Base-by-base conservation (phyloP, 2,329 filamentous ascomycete species). In the Xylaria polymorpha region DNA sequence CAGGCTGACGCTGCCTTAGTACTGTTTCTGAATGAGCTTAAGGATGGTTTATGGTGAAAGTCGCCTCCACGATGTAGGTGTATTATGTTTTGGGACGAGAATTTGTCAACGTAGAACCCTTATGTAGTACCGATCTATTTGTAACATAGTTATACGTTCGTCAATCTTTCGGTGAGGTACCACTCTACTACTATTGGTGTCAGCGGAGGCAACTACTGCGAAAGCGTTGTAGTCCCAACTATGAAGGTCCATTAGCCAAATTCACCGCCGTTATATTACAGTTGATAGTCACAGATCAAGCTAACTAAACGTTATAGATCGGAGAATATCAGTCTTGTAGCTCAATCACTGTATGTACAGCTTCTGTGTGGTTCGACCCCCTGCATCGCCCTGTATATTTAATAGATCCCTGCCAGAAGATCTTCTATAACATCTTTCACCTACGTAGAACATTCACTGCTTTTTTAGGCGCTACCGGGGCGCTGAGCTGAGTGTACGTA, bases 11-110 rank as follows among this genome's bases (percentile, higher is more conserved):
- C 55, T 20, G 53, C 65, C 20, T n/a, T 72, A 14, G 18, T 50
- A 5, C 3, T n/a, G 20, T 68, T 72, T 43, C 48, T 72, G 22
- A 66, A 64, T 3, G 67, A 72, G 50, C 53, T 70, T 3, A 59
- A 65, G 58, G 51, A 61, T 14, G 65, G 53, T 7, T 18, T 58
- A 32, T 68, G 66, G 68, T 68, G 25, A 64, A 25, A 25, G 9
- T 14, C 2, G 18, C 10, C 15, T 18, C 37, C 1, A 29, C 4
- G 1, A 15, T 4, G 3, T 20, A 9, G 18, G 57, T 6, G 22
- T 20, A 20, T 20, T 15, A 10, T 15, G 25, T 35, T 22, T 37
- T 5, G 22, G 10, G 14, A 1, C 12, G 10, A 18, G 29, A 20
- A 10, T 18, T 22, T 1, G 15, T 9, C 12, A 5, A 32, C 32